Evolutionary conservation across 1,284 basidiomycete genomes (phyloP), one percentile per base, ranked within the genome.

Genomic region (Xanthoconium separans): DNA sequence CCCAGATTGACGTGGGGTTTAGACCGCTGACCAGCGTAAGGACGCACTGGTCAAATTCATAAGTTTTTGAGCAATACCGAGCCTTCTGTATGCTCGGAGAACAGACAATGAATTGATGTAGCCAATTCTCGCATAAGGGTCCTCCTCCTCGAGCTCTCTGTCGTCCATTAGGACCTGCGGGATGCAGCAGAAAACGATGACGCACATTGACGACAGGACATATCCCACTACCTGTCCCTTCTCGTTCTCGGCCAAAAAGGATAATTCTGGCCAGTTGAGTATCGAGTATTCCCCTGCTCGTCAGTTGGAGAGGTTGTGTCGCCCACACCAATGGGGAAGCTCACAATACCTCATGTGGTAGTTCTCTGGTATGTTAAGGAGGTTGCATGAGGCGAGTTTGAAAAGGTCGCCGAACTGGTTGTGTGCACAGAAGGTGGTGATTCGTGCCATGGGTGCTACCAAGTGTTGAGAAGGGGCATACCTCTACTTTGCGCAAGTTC

Each of bases 81-180:
- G 76, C 29, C 93, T 80, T 51, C 93, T 78, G 68, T 96, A 93
- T 15, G 89, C 86, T 57, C 93, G 77, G 36, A 95, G 75, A 6
- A 97, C 92, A 2, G 91, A 93, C 61, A 97, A 92, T 0, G 93
- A 95, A 39, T 93, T 95, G 65, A 97, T 89, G 68, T 96, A 91
- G 1, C 93, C 93, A 56, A 70, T 44, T 15, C 37, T 55, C 0
- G 16, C 47, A 22, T 41, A 33, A 18, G 55, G 47, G 15, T 54
- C 47, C 6, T 31, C 30, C 8, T 66, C 65, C 7, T 55, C 54
- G 6, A 50, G 62, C 27, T 71, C 65, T 56, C 65, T 67, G 33
- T 44, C n/a, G 10, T n/a, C 27, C 22, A 36, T 50, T 58, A 44
- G 50, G 41, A 54, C 22, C n/a, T 34, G 46, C 30, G 42, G 4